phyloP scores from a whole-genome alignment of 2,329 filamentous ascomycete species.

The Lachnellula cervina region DNA sequence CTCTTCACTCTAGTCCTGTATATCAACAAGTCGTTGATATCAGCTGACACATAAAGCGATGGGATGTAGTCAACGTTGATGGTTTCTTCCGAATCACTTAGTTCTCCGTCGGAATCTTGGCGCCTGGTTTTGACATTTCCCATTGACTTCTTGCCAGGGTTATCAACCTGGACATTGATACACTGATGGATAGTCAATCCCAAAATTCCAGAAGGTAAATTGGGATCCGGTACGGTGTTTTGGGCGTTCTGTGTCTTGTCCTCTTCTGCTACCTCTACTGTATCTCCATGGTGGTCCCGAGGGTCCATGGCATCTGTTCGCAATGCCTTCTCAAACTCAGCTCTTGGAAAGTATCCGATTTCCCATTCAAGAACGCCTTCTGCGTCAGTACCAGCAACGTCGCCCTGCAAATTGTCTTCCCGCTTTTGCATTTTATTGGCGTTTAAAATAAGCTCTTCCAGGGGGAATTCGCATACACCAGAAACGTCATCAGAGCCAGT shows the following conservation, averaged over 20 bases:
- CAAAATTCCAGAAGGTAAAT: slow-evolving; percentile 17
- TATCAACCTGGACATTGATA: slow-evolving; percentile 17
- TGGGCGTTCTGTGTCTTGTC: slow-evolving; percentile 15
- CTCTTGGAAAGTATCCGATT: slow-evolving; percentile 19
- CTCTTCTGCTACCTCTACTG: slow-evolving; percentile 10
- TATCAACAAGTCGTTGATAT: slow-evolving; percentile 17
- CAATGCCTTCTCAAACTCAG: slow-evolving; percentile 13
- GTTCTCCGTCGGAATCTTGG: slow-evolving; percentile 20
- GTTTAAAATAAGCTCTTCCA: slow-evolving; percentile 16
- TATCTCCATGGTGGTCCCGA: slow-evolving; percentile 16
- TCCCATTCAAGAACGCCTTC: slow-evolving; percentile 19
- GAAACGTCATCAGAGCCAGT: slow-evolving; percentile 20
- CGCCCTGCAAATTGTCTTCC: slow-evolving; percentile 17
- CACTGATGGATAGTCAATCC: slow-evolving; percentile 19
- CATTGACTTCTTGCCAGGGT: slow-evolving; percentile 19
- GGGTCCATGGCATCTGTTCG: slow-evolving; percentile 17
- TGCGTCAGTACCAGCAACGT: slow-evolving; percentile 17
- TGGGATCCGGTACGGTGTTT: slow-evolving; percentile 19
- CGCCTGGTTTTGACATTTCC: slow-evolving; percentile 14
- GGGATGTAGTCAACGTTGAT: slow-evolving; percentile 18
- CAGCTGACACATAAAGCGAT: slow-evolving; percentile 17
- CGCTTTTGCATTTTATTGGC: slow-evolving; percentile 20
- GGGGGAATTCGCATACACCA: slow-evolving; percentile 17
- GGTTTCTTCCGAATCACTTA: slow-evolving; percentile 10
- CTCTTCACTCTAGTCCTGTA: slow-evolving; percentile 17